Base-by-base conservation (phyloP, 2,329 filamentous ascomycete genomes). In the Bipolaris bicolor region DNA sequence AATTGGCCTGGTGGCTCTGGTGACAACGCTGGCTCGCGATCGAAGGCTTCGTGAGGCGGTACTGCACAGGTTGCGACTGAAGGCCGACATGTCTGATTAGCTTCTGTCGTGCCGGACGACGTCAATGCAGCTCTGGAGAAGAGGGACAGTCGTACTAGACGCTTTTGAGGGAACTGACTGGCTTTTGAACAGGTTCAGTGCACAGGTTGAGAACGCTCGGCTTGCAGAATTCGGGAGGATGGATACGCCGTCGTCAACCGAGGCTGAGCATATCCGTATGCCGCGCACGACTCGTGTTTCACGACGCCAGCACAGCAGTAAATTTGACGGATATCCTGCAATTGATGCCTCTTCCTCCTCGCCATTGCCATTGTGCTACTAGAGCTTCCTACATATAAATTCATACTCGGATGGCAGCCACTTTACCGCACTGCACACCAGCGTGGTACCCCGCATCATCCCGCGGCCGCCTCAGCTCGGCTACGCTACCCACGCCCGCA, bases 41-140 rank as follows among this genome's bases (percentile, higher is more conserved):
- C 76, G 73, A 48, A 77, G 65, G 49, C 71, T 66, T 62, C 74
- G 73, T 58, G 73, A 72, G 56, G 74, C 74, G 61, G 73, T 70
- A 64, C 68, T 73, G 72, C 72, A 77, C 58, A 78, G 63, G 64
- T 72, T 76, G 69, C 75, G 75, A 74, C 75, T 77, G 73, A 77
- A 73, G 70, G 75, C 68, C 69, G 75, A 77, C 76, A 77, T 77
- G 61, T 51, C 70, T 65, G 64, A 74, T 76, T 76, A 73, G 74
- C 74, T 71, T 71, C 62, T 67, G 65, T 57, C 66, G 71, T 65
- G 61, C 65, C 60, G 59, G 65, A 67, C 66, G 61, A 69, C 64
- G 61, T 69, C 65, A 71, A 68, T 66, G 62, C 58, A 72, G 72
- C 69, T 71, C 43, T 63, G 61, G 52, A 65, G 51, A 63, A 62